Conservation (phyloP, 192 early-diverging fungal genomes). For the Rhizophlyctis rosea region DNA sequence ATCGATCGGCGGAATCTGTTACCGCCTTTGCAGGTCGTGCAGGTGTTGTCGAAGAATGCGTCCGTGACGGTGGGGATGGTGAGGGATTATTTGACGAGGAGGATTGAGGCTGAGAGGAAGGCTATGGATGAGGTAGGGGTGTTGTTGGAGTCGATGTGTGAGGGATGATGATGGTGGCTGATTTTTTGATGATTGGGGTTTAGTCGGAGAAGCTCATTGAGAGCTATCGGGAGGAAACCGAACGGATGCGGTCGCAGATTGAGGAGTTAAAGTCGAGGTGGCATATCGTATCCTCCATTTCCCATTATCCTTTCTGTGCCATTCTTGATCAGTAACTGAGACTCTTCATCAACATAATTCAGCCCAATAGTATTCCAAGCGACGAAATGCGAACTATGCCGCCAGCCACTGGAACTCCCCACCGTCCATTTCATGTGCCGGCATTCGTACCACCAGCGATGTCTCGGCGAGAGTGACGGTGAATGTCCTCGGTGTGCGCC, state of each 20-base stretch:
- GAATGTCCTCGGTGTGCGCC: constrained; percentile 67
- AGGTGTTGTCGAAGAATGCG: constrained; percentile 74
- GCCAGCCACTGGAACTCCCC: constrained; percentile 74
- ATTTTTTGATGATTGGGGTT: constrained; percentile 1
- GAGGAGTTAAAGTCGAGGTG: constrained; percentile 73
- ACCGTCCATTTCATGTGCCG: constrained; percentile 91
- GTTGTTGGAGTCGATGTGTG: neutral
- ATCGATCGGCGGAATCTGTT: constrained; percentile 85
- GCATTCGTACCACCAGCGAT: constrained; percentile 87
- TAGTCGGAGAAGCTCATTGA: constrained; percentile 58
- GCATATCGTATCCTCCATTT: constrained; percentile 4
- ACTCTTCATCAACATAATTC: neutral
- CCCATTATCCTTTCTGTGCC: neutral
- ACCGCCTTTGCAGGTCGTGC: constrained; percentile 86
- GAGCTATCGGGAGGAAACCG: constrained; percentile 78
- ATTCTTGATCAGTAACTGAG: too few relatives aligned
- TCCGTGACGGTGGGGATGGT: constrained; percentile 86
- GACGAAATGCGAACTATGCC: constrained; percentile 47
- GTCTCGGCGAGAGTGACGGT: constrained; percentile 47
- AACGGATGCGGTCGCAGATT: constrained; percentile 71
- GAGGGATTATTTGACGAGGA: constrained; percentile 74
- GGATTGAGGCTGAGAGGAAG: constrained; percentile 69
- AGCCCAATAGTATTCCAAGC: constrained; percentile 46
- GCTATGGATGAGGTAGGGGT: constrained; percentile 52
- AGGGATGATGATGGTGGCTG: neutral